These are phyloP conservation scores for Ricinus communis DNA, from an alignment of 345 rosid genomes.

Conservation along the genomic window DNA sequence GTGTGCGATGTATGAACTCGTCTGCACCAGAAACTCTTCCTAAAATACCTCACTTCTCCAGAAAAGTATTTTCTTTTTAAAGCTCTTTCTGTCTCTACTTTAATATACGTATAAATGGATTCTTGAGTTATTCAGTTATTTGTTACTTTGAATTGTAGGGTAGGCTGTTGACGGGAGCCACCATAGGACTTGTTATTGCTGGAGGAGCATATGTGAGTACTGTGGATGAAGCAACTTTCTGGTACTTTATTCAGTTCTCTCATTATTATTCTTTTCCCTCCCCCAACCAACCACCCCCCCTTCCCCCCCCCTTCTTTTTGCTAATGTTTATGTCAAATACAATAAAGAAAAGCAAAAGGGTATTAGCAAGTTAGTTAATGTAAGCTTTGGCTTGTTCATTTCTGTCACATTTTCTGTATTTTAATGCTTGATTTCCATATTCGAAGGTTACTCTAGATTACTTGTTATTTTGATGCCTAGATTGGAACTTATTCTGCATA, in stretches of 20 bases:
- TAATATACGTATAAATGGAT: background rate
- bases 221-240: conserved; percentile 97
- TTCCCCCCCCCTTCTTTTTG: too few species aligned
- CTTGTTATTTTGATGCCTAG: background rate
- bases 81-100: background rate
- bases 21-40: conserved; percentile 28
- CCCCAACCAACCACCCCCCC: too few species aligned
- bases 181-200: conserved; percentile 75
- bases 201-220: conserved; percentile 98
- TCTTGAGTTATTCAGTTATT: too few species aligned
- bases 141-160: conserved; percentile 53
- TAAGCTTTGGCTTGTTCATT: background rate
- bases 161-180: conserved; percentile 77
- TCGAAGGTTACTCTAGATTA: background rate
- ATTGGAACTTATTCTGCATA: conserved; percentile 16
- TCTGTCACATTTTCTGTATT: background rate
- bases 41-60: conserved; percentile 79
- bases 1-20: conserved; percentile 50
- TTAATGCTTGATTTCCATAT: background rate
- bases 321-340: background rate
- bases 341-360: background rate
- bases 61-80: conserved; percentile 61
- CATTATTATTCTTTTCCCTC: background rate
- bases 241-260: conserved; percentile 47
- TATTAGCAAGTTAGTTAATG: background rate